Evolutionary conservation across 2,329 filamentous ascomycete species (phyloP).

Genomic region (Ustilaginoidea virens): DNA sequence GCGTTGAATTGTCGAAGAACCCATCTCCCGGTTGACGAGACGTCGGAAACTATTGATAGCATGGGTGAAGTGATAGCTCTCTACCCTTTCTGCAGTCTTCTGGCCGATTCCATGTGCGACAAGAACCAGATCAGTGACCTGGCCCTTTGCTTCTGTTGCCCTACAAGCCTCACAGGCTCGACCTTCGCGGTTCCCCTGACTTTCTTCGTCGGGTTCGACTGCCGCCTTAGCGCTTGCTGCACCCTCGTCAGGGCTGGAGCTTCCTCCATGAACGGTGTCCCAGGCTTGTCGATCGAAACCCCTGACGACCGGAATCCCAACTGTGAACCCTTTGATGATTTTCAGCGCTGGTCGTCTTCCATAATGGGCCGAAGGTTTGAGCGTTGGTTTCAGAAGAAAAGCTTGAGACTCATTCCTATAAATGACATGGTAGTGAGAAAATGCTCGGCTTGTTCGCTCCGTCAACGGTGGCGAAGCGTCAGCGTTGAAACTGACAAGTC

Average conservation of each 20-base stretch:
- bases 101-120: slow-evolving; percentile 95
- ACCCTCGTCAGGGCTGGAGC: neutral
- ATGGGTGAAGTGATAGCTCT: slow-evolving; percentile 95
- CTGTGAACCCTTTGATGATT: slow-evolving; percentile 66
- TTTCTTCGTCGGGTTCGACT: neutral
- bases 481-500: slow-evolving; percentile 23
- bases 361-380: slow-evolving; percentile 75
- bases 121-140: slow-evolving; percentile 74
- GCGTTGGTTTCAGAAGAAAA: slow-evolving; percentile 75
- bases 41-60: slow-evolving; percentile 83
- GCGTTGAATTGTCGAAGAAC: slow-evolving; percentile 55
- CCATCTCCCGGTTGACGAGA: slow-evolving; percentile 72
- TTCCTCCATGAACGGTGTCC: slow-evolving; percentile 49
- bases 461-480: slow-evolving; percentile 19
- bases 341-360: slow-evolving; percentile 67
- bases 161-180: slow-evolving; percentile 40
- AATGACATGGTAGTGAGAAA: slow-evolving; percentile 66
- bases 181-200: slow-evolving; percentile 13
- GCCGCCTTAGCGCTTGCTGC: neutral
- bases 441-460: slow-evolving; percentile 37
- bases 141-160: slow-evolving; percentile 45
- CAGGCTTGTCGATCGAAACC: slow-evolving; percentile 71
- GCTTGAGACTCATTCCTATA: slow-evolving; percentile 54
- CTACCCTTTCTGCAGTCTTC: slow-evolving; percentile 84
- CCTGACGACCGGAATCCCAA: slow-evolving; percentile 77